Conservation (phyloP, 495 filamentous ascomycete species). For the Xylaria venustula region DNA sequence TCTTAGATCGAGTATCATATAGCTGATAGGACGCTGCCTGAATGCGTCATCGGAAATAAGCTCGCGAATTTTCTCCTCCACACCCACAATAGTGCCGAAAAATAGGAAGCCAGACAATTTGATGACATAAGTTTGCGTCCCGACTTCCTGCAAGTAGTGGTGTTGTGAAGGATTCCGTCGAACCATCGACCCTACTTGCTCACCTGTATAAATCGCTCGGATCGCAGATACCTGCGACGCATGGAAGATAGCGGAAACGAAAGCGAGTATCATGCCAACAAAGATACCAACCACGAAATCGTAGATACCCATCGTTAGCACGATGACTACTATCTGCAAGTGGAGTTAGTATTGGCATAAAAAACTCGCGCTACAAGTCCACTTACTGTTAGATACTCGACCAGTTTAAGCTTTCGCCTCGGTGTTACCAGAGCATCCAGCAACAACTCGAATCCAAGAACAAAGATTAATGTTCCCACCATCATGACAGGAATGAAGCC, state of each 20-base stretch:
- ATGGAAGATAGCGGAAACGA: slow-evolving; percentile 85
- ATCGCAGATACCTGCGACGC: slow-evolving; percentile 86
- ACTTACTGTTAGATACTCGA: slow-evolving; percentile 76
- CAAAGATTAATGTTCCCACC: slow-evolving; percentile 90
- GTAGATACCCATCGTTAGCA: slow-evolving; percentile 91
- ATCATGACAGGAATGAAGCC: slow-evolving; percentile 96
- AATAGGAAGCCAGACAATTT: slow-evolving; percentile 92
- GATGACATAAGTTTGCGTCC: slow-evolving; percentile 81
- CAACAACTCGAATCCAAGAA: slow-evolving; percentile 87
- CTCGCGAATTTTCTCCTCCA: slow-evolving; percentile 80
- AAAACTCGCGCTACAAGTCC: neutral
- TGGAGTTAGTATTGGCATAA: slow-evolving; percentile 31
- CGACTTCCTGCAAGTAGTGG: slow-evolving; percentile 78
- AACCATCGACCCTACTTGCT: slow-evolving; percentile 86
- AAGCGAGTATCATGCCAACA: slow-evolving; percentile 87
- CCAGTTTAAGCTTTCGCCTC: slow-evolving; percentile 75
- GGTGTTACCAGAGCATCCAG: slow-evolving; percentile 85
- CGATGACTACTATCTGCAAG: slow-evolving; percentile 77
- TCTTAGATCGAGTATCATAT: slow-evolving; percentile 83
- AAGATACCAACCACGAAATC: slow-evolving; percentile 95
- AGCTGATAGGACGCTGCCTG: slow-evolving; percentile 72
- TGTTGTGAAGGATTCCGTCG: slow-evolving; percentile 86
- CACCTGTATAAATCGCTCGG: slow-evolving; percentile 80
- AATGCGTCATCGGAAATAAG: slow-evolving; percentile 83
- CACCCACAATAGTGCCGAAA: slow-evolving; percentile 93